Percentiles rank a stretch among this genome's conserved stretches.
Conservation (phyloP, 2,329 filamentous ascomycete species). For the Orbilia oligospora region DNA sequence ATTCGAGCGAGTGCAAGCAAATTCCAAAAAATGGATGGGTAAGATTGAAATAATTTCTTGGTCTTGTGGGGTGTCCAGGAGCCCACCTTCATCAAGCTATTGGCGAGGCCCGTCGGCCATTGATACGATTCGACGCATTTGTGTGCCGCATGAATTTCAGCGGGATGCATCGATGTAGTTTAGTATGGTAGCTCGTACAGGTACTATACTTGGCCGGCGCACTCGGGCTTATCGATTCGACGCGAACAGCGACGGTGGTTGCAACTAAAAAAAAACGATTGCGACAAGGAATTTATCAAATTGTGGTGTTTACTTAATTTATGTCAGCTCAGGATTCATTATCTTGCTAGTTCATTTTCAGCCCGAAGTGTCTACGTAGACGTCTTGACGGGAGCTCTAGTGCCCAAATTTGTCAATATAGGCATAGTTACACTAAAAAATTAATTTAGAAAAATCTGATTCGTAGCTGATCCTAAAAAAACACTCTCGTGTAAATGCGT, state of each 20-base stretch:
- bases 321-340: slow-evolving; percentile 20
- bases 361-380: slow-evolving; percentile 22
- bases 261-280: slow-evolving; percentile 14
- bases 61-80: slow-evolving; percentile 50
- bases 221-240: slow-evolving; percentile 30
- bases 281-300: slow-evolving; percentile 22
- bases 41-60: slow-evolving; percentile 20
- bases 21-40: slow-evolving; percentile 2
- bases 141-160: slow-evolving; percentile 50
- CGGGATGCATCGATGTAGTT: background rate
- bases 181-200: background rate
- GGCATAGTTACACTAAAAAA: background rate
- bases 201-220: slow-evolving; percentile 15
- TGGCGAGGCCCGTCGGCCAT: slow-evolving; percentile 32
- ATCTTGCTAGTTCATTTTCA: background rate
- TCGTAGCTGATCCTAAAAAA: background rate
- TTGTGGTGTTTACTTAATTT: slow-evolving; percentile 28
- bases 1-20: slow-evolving; percentile 2
- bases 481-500: slow-evolving; percentile 1
- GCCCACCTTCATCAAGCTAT: slow-evolving; percentile 44
- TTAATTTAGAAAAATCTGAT: slow-evolving; percentile 16
- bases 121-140: slow-evolving; percentile 39
- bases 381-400: slow-evolving; percentile 13
- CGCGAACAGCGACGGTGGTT: slow-evolving; percentile 31
- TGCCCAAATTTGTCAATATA: background rate